These are phyloP conservation scores for Sporobolomyces phaffii DNA, from an alignment of 768 basidiomycete species.

Conservation along the genomic window DNA sequence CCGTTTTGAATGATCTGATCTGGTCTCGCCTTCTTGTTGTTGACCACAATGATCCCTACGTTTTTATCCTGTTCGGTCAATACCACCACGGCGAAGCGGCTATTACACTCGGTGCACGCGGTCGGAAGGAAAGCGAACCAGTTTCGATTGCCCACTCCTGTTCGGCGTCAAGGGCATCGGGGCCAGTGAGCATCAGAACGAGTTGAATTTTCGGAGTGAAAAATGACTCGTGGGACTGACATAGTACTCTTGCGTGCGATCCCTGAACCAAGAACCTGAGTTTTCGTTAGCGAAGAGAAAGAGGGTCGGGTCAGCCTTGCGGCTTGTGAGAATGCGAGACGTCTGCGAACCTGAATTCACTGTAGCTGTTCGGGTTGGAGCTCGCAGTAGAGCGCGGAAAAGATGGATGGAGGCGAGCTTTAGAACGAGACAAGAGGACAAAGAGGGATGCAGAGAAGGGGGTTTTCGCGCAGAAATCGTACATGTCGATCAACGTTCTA, in stretches of 20 bases:
- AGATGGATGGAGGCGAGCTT: too few relatives aligned
- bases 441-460: not conserved
- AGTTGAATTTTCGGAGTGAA: too few relatives aligned
- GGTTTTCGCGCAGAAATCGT: not conserved
- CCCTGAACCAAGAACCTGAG: slow-evolving; percentile 34
- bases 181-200: too few relatives aligned
- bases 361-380: slow-evolving; percentile 31
- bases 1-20: slow-evolving; percentile 75
- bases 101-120: too few relatives aligned
- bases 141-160: slow-evolving; percentile 39
- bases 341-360: slow-evolving; percentile 38
- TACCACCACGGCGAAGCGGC: not conserved
- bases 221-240: slow-evolving; percentile 4
- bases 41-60: slow-evolving; percentile 94
- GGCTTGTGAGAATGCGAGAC: not conserved
- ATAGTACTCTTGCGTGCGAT: slow-evolving; percentile 35
- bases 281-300: not conserved
- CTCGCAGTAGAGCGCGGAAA: too few relatives aligned
- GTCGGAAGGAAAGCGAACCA: slow-evolving; percentile 23
- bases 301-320: not conserved
- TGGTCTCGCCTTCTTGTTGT: slow-evolving; percentile 75
- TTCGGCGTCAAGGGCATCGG: too few relatives aligned
- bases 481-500: slow-evolving; percentile 35
- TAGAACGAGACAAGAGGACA: too few relatives aligned
- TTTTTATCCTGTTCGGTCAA: slow-evolving; percentile 39